Percentiles rank a stretch among this genome's conserved stretches.
These are phyloP conservation scores for Psilocybe cubensis DNA, from an alignment of 768 basidiomycete species.

Conservation along the genomic window DNA sequence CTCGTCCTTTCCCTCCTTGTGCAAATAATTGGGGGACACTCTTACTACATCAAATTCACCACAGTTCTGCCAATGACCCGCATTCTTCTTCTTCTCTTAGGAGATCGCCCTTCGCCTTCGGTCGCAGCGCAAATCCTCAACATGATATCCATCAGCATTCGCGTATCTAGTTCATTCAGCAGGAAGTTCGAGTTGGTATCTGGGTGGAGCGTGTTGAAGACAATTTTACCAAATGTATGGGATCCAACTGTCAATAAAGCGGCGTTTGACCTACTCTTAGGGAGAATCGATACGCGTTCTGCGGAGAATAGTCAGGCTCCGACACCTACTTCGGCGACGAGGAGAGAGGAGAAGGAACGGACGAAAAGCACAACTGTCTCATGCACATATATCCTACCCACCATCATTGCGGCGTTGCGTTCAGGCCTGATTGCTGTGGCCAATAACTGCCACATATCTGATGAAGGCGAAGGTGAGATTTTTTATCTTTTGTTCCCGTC, in stretches of 20 bases:
- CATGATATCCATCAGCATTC: constrained; percentile 60
- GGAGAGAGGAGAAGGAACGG: constrained; percentile 24
- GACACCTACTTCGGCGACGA: constrained; percentile 22
- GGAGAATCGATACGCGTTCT: constrained; percentile 22
- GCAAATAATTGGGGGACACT: constrained; percentile 57
- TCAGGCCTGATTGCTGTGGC: constrained; percentile 50
- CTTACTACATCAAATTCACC: constrained; percentile 71
- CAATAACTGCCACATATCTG: constrained; percentile 34
- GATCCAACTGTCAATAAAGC: constrained; percentile 64
- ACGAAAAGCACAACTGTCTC: constrained; percentile 37
- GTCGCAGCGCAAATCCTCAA: constrained; percentile 63
- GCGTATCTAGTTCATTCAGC: constrained; percentile 62
- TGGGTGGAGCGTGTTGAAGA: constrained; percentile 80
- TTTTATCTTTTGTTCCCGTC: not conserved
- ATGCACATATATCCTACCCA: constrained; percentile 73
- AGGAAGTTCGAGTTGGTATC: constrained; percentile 85
- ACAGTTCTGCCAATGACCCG: constrained; percentile 77
- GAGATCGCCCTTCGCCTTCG: constrained; percentile 66
- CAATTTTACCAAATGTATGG: constrained; percentile 72
- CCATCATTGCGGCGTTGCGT: constrained; percentile 72
- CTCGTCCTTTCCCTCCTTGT: constrained; percentile 69
- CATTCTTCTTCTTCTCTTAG: constrained; percentile 78
- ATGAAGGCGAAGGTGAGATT: constrained; percentile 31
- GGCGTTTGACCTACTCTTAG: constrained; percentile 72
- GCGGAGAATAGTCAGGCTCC: constrained; percentile 13